These are phyloP conservation scores for Acorus gramineus DNA, from an alignment of 106 monocot genomes.

Conservation along the genomic window DNA sequence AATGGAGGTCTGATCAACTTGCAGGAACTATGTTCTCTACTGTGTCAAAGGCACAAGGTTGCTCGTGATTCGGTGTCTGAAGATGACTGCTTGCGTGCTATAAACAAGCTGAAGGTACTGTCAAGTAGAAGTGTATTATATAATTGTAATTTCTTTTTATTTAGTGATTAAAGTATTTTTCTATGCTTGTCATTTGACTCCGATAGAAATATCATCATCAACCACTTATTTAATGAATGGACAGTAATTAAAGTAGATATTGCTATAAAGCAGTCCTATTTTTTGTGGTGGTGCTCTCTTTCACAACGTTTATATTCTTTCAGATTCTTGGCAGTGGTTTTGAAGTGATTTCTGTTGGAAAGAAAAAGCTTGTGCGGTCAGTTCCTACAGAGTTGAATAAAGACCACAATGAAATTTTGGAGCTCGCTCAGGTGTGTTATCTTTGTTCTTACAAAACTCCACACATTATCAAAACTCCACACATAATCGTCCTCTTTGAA, in stretches of 20 bases:
- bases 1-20: slow-evolving; percentile 91
- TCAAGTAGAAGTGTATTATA: neutral
- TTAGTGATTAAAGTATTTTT: neutral
- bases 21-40: slow-evolving; percentile 65
- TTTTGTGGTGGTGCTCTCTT: neutral
- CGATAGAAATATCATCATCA: no score
- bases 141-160: neutral
- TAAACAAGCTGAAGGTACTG: slow-evolving; percentile 85
- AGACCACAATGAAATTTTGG: slow-evolving; percentile 95
- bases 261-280: neutral
- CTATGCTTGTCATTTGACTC: neutral
- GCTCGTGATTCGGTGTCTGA: slow-evolving; percentile 70
- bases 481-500: no score
- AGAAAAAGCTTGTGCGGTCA: slow-evolving; percentile 82
- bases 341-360: slow-evolving; percentile 88
- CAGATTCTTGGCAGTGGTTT: slow-evolving; percentile 90
- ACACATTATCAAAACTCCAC: neutral
- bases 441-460: neutral
- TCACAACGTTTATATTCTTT: slow-evolving; percentile 8
- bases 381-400: slow-evolving; percentile 96
- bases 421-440: slow-evolving; percentile 86
- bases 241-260: no score
- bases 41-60: slow-evolving; percentile 68
- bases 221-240: no score
- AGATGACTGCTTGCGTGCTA: slow-evolving; percentile 95